Conservation (phyloP, 768 basidiomycete genomes). For the Boletus huronensis region DNA sequence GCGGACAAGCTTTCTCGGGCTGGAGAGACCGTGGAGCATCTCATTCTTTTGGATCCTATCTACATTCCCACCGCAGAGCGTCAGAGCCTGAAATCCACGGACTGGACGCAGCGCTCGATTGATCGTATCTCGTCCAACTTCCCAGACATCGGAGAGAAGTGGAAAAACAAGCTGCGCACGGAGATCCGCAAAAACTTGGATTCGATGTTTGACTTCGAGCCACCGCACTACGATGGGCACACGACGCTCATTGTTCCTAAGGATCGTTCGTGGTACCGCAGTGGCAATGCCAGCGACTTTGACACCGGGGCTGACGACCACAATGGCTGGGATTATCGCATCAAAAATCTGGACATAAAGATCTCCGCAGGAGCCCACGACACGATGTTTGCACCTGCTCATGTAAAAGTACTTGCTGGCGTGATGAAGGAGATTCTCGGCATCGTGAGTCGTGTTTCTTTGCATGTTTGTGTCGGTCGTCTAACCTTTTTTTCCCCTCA, state of each 20-base stretch:
- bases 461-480: background rate
- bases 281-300: conserved; percentile 26
- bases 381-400: conserved; percentile 32
- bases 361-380: conserved; percentile 27
- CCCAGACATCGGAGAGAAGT: conserved; percentile 31
- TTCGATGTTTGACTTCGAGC: conserved; percentile 32
- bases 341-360: conserved; percentile 28
- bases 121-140: conserved; percentile 32
- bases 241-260: conserved; percentile 29
- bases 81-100: conserved; percentile 29
- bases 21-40: conserved; percentile 24
- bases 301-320: conserved; percentile 31
- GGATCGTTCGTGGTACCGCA: conserved; percentile 33
- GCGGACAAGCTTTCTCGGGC: conserved; percentile 23
- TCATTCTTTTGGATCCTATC: conserved; percentile 30
- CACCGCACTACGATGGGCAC: conserved; percentile 22
- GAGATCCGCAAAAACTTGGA: conserved; percentile 34
- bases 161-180: conserved; percentile 28
- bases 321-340: conserved; percentile 30
- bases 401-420: conserved; percentile 28
- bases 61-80: conserved; percentile 27
- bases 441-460: conserved; percentile 4
- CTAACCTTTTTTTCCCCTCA: background rate
- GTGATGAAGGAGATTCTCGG: conserved; percentile 21
- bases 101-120: conserved; percentile 30